Percentiles rank a stretch among this genome's conserved stretches.
Evolutionary conservation across 2,329 filamentous ascomycete genomes (phyloP).

Genomic region (Scedosporium dehoogii): DNA sequence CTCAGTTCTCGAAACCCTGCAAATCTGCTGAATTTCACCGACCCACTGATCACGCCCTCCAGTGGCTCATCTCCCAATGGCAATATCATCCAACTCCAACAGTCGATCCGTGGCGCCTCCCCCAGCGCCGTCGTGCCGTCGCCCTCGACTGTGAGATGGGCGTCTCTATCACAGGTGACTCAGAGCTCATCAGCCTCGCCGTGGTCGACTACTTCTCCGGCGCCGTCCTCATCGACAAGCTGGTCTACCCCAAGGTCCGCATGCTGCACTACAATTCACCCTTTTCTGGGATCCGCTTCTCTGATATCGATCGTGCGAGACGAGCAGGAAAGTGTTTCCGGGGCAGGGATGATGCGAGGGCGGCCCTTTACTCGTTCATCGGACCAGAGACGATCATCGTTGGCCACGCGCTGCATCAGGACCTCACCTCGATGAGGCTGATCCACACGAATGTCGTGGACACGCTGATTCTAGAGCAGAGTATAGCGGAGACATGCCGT

Average conservation of each 20-base stretch:
- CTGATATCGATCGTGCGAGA: conserved; percentile 26
- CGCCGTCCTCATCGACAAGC: conserved; percentile 35
- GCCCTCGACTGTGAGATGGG: conserved; percentile 50
- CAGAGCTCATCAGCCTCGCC: conserved; percentile 41
- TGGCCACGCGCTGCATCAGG: conserved; percentile 31
- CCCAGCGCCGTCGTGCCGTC: conserved; percentile 16
- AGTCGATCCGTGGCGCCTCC: neutral
- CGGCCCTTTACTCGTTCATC: conserved; percentile 31
- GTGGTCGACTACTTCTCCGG: conserved; percentile 41
- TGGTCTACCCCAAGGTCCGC: conserved; percentile 35
- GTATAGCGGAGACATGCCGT: conserved; percentile 7
- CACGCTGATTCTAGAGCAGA: conserved; percentile 26
- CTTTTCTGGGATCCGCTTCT: conserved; percentile 36
- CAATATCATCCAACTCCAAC: neutral
- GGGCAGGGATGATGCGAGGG: conserved; percentile 31
- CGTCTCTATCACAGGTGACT: conserved; percentile 28
- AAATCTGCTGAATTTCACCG: neutral
- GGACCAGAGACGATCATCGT: conserved; percentile 36
- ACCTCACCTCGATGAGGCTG: conserved; percentile 36
- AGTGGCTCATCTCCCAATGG: neutral
- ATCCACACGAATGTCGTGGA: conserved; percentile 35
- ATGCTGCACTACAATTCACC: conserved; percentile 40
- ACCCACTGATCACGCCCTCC: neutral
- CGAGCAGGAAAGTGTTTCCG: conserved; percentile 22
- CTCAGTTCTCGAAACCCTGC: neutral